Evolutionary conservation across 2,329 filamentous ascomycete species (phyloP), one percentile per base, ranked within the genome.

Genomic region (Gliomastix tumulicola): DNA sequence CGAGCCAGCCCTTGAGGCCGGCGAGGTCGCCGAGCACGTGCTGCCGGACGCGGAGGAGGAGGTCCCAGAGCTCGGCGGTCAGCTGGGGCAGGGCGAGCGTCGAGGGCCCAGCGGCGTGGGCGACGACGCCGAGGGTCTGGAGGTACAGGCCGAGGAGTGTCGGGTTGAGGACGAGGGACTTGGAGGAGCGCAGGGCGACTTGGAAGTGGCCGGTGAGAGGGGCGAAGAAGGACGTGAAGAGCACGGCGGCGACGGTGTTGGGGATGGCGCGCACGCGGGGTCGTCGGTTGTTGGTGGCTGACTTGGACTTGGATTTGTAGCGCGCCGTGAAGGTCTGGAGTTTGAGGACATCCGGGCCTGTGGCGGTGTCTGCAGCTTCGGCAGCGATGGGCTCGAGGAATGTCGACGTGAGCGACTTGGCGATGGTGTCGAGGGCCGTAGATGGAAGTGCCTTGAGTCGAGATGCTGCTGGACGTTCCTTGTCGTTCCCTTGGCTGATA

Each of bases 301-400:
- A n/a, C 40, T 57, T 57, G 2, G 49, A 41, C 36, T 44, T 56
- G 25, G 53, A 50, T 41, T 53, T 68, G 48, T 59, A 59, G 3
- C 53, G 58, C 0, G 84, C 86, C 10, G 83, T 90, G 60, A 97
- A 95, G 3, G 83, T 94, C 20, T 87, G 80, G 17, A 97, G 76
- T 63, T 97, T 97, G 32, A 98, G 76, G 6, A 83, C 76, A 46
- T 88, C 79, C 0, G 92, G 89, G 0, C 90, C 88, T 0, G 83
- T 82, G 7, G 79, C 69, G 17, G 81, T 71, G 53, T 96, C 88
- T 28, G 88, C 89, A 3, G 89, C 87, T 40, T 79, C 69, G 25
- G 86, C 81, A 2, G 90, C 88, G 20, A 97, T 65, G 0, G 92
- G 92, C 13, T 81, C 78, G 16, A 97, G 79, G 49, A 95, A 86